Conservation (phyloP, 2,329 filamentous ascomycete genomes). For the Apiospora rasikravindrae region DNA sequence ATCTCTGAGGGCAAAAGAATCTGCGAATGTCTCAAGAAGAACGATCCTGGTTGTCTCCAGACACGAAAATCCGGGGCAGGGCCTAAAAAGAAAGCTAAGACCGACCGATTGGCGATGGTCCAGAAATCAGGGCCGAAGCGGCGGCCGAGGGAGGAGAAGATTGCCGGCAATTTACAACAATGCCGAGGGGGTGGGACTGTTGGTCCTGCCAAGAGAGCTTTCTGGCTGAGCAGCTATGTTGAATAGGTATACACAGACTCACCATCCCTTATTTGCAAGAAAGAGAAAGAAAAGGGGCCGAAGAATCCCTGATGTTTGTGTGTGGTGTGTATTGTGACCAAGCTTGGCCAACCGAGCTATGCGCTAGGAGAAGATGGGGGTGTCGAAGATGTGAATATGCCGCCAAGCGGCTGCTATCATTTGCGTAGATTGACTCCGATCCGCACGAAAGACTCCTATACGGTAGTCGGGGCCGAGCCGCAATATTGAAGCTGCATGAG, state of each 20-base stretch:
- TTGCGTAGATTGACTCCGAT: not conserved
- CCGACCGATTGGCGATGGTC: not conserved
- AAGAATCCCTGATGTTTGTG: not conserved
- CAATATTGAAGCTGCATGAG: constrained; percentile 13
- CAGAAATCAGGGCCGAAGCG: not conserved
- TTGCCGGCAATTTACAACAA: not conserved
- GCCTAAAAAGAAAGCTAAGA: constrained; percentile 7
- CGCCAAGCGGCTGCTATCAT: constrained; percentile 1
- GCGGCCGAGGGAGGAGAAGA: not conserved
- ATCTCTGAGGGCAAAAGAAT: not conserved
- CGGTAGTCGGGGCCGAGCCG: constrained; percentile 18
- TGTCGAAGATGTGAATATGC: constrained; percentile 1
- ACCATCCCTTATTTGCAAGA: not conserved
- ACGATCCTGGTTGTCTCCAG: constrained; percentile 7
- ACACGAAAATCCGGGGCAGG: constrained; percentile 8
- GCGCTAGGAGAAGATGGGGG: not conserved
- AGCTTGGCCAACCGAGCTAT: not conserved
- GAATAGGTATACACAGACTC: not conserved
- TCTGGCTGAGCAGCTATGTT: not conserved
- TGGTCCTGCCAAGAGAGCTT: not conserved
- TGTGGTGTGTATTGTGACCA: not conserved
- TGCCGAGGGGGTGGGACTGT: not conserved
- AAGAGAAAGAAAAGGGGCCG: not conserved
- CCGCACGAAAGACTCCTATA: constrained; percentile 5
- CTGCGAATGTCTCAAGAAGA: constrained; percentile 1